A percentile compares a stretch with the other conserved stretches of the same genome.
Conservation (phyloP, 202 grass and related monocot species). For the Schoenoplectus tabernaemontani region DNA sequence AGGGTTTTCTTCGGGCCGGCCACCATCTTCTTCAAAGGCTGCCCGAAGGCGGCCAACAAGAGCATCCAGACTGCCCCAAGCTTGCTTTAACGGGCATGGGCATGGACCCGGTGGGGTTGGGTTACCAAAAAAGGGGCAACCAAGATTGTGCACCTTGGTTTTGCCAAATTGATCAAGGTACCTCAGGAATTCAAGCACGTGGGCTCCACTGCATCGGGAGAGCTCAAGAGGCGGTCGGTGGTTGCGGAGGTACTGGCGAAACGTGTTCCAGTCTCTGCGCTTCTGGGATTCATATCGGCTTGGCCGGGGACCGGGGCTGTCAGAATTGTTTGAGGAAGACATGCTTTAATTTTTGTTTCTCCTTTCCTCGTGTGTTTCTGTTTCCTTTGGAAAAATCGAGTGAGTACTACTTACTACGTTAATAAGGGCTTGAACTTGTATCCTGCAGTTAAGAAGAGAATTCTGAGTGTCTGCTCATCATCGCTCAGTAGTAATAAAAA, state of each 20-base stretch:
- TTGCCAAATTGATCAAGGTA: slow-evolving; percentile 97
- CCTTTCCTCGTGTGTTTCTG: too few relatives aligned
- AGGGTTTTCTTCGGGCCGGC: slow-evolving; percentile 67
- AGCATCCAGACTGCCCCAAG: slow-evolving; percentile 92
- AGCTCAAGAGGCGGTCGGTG: slow-evolving; percentile 87
- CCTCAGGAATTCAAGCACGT: slow-evolving; percentile 81
- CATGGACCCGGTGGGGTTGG: slow-evolving; percentile 66
- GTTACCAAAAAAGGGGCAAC: slow-evolving; percentile 87
- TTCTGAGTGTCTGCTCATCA: not conserved
- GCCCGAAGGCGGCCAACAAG: slow-evolving; percentile 89
- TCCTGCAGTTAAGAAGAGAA: slow-evolving; percentile 16
- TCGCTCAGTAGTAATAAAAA: not conserved
- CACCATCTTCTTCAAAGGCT: slow-evolving; percentile 94
- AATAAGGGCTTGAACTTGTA: slow-evolving; percentile 2
- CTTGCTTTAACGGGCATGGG: slow-evolving; percentile 73
- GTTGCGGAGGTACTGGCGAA: slow-evolving; percentile 95
- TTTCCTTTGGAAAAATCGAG: too few relatives aligned
- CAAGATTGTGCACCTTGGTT: slow-evolving; percentile 70
- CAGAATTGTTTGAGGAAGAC: slow-evolving; percentile 40
- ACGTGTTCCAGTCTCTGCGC: slow-evolving; percentile 94
- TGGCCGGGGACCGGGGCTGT: slow-evolving; percentile 50
- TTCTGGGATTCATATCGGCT: slow-evolving; percentile 97
- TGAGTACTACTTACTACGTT: too few relatives aligned
- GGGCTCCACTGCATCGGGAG: slow-evolving; percentile 76
- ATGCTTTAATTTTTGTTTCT: slow-evolving; percentile 12